Evolutionary conservation across 768 basidiomycete species (phyloP), one percentile per base, ranked within the genome.

Genomic region (Lactifluus volemus): DNA sequence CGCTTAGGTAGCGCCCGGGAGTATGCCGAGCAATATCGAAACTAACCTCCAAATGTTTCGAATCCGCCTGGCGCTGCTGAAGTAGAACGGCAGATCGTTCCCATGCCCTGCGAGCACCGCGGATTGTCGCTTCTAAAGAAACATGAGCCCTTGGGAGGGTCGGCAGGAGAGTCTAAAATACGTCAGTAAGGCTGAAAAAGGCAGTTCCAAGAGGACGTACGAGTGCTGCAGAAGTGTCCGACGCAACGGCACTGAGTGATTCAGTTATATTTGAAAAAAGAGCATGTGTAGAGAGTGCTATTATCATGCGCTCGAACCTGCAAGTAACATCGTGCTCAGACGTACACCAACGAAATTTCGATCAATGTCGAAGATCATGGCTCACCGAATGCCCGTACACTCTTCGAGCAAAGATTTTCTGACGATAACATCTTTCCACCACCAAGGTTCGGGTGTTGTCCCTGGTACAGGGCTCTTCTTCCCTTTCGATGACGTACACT

Each of bases 391-490:
- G 25, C 82, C 81, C 29, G 71, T 66, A 64, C 80, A 83, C 63
- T 83, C 81, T 60, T 83, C 82, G 30, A 83, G 66, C 29, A 83
- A 64, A 8, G 82, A 82, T 65, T 79, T 83, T 32, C 82, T 74
- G 4, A 82, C 80, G 4, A 81, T 72, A 3, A 82, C 75, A 53
- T 81, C 79, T 67, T 75, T 80, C 83, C 83, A 84, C 82, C 82
- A 83, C 77, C 73, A 77, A 3, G 72, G 71, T 25, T 41, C 64
- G 30, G 50, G 56, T 44, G 51, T 42, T 21, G 39, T 52, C 12
- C 51, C 61, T 4, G 34, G 25, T n/a, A 61, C 55, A 10, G 59
- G 63, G 52, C 49, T 52, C 49, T 61, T 52, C 49, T 61, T 67
- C 2, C 52, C 44, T 32, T 72, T 73, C 49, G 47, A 55, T 25